These are phyloP conservation scores for Cladophialophora yegresii DNA, from an alignment of 2,329 filamentous ascomycete genomes.

Conservation along the genomic window DNA sequence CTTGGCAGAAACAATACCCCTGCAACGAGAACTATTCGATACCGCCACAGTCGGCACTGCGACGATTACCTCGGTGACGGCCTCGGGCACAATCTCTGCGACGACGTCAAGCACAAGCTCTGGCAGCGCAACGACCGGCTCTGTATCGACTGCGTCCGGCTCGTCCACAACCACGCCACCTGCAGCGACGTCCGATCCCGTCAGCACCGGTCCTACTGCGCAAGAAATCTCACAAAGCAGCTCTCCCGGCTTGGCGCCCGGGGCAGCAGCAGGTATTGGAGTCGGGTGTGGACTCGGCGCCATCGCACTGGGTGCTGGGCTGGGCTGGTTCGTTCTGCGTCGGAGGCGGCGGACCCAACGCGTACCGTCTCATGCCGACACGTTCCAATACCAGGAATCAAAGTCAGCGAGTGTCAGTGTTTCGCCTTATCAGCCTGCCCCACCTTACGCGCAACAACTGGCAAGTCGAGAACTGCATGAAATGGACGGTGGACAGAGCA, in stretches of 20 bases:
- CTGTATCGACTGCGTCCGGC: conserved; percentile 3
- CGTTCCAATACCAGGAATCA: not conserved
- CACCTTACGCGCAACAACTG: conserved; percentile 13
- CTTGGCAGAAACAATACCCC: conserved; percentile 2
- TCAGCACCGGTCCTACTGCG: not conserved
- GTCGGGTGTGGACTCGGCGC: not conserved
- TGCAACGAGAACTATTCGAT: conserved; percentile 17
- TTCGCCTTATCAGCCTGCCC: not conserved
- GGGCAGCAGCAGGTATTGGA: not conserved
- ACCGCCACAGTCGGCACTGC: conserved; percentile 11
- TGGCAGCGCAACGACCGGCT: not conserved
- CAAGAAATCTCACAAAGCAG: conserved; percentile 1
- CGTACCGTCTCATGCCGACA: not conserved
- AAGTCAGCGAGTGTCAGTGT: not conserved
- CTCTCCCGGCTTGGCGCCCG: not conserved
- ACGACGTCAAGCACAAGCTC: conserved; percentile 2
- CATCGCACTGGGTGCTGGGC: not conserved
- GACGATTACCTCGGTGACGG: not conserved
- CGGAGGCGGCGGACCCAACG: not conserved
- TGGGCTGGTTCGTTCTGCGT: not conserved
- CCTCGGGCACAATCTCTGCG: not conserved
- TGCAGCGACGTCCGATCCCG: not conserved
- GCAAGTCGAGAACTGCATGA: conserved; percentile 17
- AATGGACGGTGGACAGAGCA: conserved; percentile 7
- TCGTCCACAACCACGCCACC: not conserved